Percentiles rank a stretch among this genome's conserved stretches.
Conservation (phyloP, 1,284 basidiomycete species). For the Vanrija pseudolonga region DNA sequence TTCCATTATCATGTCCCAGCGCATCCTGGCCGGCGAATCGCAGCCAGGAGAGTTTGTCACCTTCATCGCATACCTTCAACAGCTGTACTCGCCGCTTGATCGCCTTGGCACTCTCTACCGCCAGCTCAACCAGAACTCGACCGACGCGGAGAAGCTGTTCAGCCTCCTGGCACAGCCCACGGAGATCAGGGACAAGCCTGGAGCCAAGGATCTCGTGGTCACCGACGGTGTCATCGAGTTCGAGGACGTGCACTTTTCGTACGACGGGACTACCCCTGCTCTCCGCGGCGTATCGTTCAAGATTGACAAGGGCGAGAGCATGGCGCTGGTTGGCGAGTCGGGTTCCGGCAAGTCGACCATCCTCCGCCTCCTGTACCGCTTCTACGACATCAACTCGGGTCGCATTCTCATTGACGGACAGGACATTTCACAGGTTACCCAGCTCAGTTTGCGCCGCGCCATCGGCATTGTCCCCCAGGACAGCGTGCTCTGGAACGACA, state of each 20-base stretch:
- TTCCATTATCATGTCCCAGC: constrained; percentile 91
- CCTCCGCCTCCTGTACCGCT: constrained; percentile 86
- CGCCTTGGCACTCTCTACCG: constrained; percentile 94
- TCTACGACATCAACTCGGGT: constrained; percentile 82
- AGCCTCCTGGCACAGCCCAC: constrained; percentile 82
- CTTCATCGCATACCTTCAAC: constrained; percentile 96
- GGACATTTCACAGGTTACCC: constrained; percentile 69
- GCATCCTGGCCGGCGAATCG: constrained; percentile 82
- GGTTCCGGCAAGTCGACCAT: constrained; percentile 97
- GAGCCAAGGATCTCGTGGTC: constrained; percentile 67
- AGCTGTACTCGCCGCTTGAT: constrained; percentile 88
- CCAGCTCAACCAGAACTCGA: constrained; percentile 84
- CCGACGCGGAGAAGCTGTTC: constrained; percentile 94
- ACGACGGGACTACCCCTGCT: constrained; percentile 80
- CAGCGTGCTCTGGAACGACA: constrained; percentile 91
- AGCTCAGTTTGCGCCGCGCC: constrained; percentile 68
- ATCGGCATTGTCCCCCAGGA: constrained; percentile 98
- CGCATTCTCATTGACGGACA: constrained; percentile 74
- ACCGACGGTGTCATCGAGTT: constrained; percentile 86
- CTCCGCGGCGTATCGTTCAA: constrained; percentile 83
- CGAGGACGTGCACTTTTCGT: constrained; percentile 87
- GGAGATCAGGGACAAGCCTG: constrained; percentile 66
- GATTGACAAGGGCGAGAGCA: constrained; percentile 90
- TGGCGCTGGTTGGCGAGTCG: constrained; percentile 92
- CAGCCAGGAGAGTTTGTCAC: constrained; percentile 94